phyloP scores from a whole-genome alignment of 805 yeast species.

The Suhomyces xylopsoci region DNA sequence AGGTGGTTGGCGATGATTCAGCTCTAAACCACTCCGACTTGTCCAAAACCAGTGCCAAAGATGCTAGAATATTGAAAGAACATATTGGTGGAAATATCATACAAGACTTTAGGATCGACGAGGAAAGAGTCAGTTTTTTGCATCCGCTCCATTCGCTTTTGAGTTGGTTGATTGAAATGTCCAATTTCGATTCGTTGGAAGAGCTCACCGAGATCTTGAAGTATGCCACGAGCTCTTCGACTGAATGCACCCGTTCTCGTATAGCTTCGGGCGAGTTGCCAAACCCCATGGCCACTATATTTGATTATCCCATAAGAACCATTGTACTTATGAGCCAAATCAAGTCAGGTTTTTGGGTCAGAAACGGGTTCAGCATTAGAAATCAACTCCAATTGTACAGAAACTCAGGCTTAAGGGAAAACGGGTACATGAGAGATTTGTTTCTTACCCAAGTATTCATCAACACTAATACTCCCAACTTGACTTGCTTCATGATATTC shows the following conservation, averaged over 20 bases:
- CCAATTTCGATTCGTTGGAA: constrained; percentile 23
- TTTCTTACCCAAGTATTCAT: constrained; percentile 66
- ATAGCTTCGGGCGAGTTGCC: constrained; percentile 8
- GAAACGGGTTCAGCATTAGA: constrained; percentile 82
- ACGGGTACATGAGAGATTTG: constrained; percentile 77
- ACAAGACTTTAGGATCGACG: constrained; percentile 25
- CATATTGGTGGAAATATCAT: constrained; percentile 19
- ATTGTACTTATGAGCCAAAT: constrained; percentile 79
- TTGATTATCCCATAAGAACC: constrained; percentile 77
- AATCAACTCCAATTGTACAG: constrained; percentile 79
- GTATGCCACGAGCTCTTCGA: constrained; percentile 8
- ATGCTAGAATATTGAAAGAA: constrained; percentile 16
- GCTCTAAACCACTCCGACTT: background rate
- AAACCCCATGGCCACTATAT: constrained; percentile 30
- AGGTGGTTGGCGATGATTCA: background rate
- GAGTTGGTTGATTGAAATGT: constrained; percentile 66
- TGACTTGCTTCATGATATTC: constrained; percentile 54
- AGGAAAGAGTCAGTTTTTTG: constrained; percentile 59
- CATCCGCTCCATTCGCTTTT: constrained; percentile 78
- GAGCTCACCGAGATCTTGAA: constrained; percentile 21
- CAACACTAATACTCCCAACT: constrained; percentile 48
- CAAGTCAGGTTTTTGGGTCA: constrained; percentile 87
- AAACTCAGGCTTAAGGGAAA: constrained; percentile 74
- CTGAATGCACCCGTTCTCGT: background rate
- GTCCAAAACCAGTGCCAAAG: constrained; percentile 5